Percentiles rank a stretch among this genome's conserved stretches.
Evolutionary conservation across 2,329 filamentous ascomycete genomes (phyloP).

Genomic region (Fusarium albidum): DNA sequence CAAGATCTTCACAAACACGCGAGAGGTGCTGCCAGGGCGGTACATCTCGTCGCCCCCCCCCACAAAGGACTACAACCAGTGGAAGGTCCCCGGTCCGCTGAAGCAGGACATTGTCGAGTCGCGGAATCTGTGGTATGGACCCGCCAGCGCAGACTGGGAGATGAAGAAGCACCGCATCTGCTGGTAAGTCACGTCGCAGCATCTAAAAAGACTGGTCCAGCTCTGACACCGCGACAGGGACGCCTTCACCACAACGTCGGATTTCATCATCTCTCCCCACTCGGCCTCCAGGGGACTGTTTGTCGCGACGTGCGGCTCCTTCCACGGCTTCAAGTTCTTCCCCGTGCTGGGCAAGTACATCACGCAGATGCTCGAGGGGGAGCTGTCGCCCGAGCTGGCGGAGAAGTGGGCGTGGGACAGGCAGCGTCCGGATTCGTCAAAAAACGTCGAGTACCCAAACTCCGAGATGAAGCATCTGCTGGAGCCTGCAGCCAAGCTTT

Average conservation of each 20-base stretch:
- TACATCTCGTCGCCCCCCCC: conserved; percentile 65
- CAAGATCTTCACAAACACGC: conserved; percentile 65
- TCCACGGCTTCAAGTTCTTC: conserved; percentile 75
- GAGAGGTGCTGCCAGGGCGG: conserved; percentile 60
- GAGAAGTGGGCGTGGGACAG: conserved; percentile 68
- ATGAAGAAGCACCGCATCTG: conserved; percentile 71
- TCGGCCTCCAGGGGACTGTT: conserved; percentile 61
- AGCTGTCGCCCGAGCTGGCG: conserved; percentile 52
- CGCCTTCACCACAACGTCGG: conserved; percentile 67
- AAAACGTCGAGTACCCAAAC: conserved; percentile 65
- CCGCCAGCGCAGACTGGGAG: conserved; percentile 62
- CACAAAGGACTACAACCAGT: conserved; percentile 66
- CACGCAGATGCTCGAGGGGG: conserved; percentile 60
- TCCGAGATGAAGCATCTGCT: conserved; percentile 64
- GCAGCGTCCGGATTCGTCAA: conserved; percentile 59
- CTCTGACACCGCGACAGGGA: conserved; percentile 58
- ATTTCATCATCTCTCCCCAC: conserved; percentile 70
- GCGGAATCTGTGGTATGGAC: conserved; percentile 66
- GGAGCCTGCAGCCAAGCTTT: conserved; percentile 44
- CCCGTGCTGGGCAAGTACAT: conserved; percentile 71
- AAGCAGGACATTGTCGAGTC: conserved; percentile 67
- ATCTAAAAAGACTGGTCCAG: conserved; percentile 9
- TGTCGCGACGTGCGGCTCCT: conserved; percentile 70
- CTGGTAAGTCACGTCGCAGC: conserved; percentile 58
- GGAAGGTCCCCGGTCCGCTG: conserved; percentile 63